phyloP scores from a whole-genome alignment of 2,329 filamentous ascomycete genomes.

The Claviceps maximensis region DNA sequence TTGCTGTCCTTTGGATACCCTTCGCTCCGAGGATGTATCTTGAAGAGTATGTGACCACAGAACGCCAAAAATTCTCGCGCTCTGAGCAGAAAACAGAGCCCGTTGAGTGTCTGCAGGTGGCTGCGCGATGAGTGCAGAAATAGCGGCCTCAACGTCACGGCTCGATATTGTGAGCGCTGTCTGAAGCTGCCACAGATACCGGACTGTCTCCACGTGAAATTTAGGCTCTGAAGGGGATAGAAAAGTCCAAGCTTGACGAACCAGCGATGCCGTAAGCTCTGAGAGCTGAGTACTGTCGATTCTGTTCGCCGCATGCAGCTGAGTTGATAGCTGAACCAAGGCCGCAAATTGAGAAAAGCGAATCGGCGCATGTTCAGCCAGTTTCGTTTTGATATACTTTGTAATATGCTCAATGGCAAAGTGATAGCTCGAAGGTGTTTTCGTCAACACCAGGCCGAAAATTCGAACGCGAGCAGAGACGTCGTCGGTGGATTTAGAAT shows the following conservation, averaged over 20 bases:
- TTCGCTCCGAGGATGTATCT: constrained; percentile 41
- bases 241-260: constrained; percentile 64
- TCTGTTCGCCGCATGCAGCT: constrained; percentile 40
- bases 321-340: constrained; percentile 42
- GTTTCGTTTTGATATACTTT: constrained; percentile 34
- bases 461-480: constrained; percentile 46
- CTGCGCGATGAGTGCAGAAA: constrained; percentile 51
- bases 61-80: constrained; percentile 56
- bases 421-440: constrained; percentile 30
- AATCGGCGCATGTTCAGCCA: constrained; percentile 25
- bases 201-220: constrained; percentile 86
- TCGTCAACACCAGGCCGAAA: constrained; percentile 43
- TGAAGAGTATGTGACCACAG: constrained; percentile 72
- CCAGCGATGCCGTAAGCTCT: constrained; percentile 52
- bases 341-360: constrained; percentile 45
- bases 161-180: constrained; percentile 51
- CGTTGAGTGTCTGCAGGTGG: background rate
- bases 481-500: constrained; percentile 28
- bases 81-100: constrained; percentile 31
- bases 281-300: constrained; percentile 41
- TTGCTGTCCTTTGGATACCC: constrained; percentile 31
- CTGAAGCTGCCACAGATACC: constrained; percentile 77
- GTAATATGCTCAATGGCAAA: constrained; percentile 35
- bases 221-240: constrained; percentile 75
- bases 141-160: constrained; percentile 67